Conservation (phyloP, 2,329 filamentous ascomycete species). For the Sporothrix pallida region DNA sequence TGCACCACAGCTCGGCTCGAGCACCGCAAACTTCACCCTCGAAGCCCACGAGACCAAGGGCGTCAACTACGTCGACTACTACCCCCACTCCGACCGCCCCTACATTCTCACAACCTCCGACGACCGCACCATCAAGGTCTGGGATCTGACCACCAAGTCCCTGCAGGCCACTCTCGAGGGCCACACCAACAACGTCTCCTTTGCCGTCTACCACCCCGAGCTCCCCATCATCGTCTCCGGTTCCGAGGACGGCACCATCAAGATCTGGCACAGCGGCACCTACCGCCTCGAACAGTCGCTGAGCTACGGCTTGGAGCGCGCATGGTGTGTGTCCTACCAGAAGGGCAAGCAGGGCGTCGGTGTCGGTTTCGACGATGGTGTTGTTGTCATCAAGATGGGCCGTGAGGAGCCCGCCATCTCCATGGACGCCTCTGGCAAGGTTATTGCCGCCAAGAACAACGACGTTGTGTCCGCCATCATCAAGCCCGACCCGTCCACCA, state of each 20-base stretch:
- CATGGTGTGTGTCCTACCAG: constrained; percentile 97
- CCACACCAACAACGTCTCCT: constrained; percentile 97
- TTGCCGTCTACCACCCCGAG: constrained; percentile 97
- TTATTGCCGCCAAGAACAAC: constrained; percentile 94
- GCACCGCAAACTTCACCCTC: constrained; percentile 94
- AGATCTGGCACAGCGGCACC: constrained; percentile 98
- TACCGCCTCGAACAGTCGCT: constrained; percentile 95
- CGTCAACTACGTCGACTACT: constrained; percentile 96
- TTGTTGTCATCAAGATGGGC: constrained; percentile 96
- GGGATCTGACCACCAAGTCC: constrained; percentile 99
- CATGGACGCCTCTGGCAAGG: constrained; percentile 94
- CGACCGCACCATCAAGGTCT: constrained; percentile 95
- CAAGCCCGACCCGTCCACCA: constrained; percentile 83
- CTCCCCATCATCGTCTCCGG: constrained; percentile 96
- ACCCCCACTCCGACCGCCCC: constrained; percentile 73
- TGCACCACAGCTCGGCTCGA: constrained; percentile 73
- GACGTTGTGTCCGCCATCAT: constrained; percentile 95
- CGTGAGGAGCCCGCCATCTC: constrained; percentile 96
- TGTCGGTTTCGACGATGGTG: constrained; percentile 96
- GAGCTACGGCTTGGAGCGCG: constrained; percentile 93
- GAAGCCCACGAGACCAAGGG: constrained; percentile 97
- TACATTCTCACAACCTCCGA: constrained; percentile 97
- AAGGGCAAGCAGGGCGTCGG: constrained; percentile 92
- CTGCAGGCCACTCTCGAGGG: constrained; percentile 95
- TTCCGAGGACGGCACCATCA: constrained; percentile 95